A percentile compares a stretch with the other conserved stretches of the same genome.
Conservation (phyloP, 768 basidiomycete genomes). For the Tulasnella calospora region DNA sequence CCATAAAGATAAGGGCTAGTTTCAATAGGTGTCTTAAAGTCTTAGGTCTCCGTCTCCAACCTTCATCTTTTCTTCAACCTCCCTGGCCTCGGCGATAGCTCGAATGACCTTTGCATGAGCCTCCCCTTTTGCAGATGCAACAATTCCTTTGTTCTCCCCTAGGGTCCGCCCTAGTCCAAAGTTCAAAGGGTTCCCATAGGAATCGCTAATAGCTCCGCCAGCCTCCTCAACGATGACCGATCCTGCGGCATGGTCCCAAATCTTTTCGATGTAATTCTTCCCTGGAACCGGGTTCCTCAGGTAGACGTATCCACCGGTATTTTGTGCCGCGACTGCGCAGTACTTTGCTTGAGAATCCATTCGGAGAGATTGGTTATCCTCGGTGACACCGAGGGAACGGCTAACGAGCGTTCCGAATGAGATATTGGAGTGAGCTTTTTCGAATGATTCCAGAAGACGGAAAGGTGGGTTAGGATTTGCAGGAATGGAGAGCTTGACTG, state of each 20-base stretch:
- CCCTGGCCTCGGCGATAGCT: constrained; percentile 48
- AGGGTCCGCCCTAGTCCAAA: constrained; percentile 85
- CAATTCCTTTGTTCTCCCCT: constrained; percentile 79
- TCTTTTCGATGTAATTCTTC: constrained; percentile 82
- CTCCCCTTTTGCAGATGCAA: constrained; percentile 66
- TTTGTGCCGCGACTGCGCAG: constrained; percentile 49
- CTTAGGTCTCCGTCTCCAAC: neutral
- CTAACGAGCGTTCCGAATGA: constrained; percentile 74
- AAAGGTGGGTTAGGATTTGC: constrained; percentile 31
- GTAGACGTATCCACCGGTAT: constrained; percentile 68
- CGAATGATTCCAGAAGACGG: constrained; percentile 84
- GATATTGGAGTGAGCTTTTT: constrained; percentile 87
- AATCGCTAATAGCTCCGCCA: constrained; percentile 83
- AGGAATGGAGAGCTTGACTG: constrained; percentile 12
- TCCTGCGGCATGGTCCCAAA: constrained; percentile 98
- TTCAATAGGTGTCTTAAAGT: neutral
- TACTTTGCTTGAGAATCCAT: constrained; percentile 99
- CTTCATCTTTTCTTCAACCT: neutral
- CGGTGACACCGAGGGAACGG: constrained; percentile 57
- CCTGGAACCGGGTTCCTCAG: constrained; percentile 68
- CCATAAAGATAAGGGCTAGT: neutral
- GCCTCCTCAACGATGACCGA: constrained; percentile 80
- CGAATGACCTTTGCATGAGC: constrained; percentile 64
- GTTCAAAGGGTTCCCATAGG: constrained; percentile 68
- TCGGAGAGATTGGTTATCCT: constrained; percentile 50